Evolutionary conservation across 306 rosid genomes (phyloP).

Genomic region (Cucumis hystrix): DNA sequence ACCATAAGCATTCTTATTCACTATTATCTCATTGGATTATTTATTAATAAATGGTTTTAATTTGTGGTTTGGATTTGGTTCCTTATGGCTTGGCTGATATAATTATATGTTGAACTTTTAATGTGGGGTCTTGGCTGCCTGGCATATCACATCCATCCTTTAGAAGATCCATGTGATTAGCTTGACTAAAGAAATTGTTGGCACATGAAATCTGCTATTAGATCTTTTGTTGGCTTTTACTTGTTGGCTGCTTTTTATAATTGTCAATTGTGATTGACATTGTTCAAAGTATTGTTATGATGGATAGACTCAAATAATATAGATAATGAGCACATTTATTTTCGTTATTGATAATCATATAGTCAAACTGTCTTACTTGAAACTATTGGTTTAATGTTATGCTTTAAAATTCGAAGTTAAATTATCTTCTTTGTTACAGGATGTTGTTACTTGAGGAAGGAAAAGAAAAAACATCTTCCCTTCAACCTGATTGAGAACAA

Average conservation of each 20-base stretch:
- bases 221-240: not conserved
- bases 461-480: not conserved
- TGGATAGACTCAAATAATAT: not conserved
- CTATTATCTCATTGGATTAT: not conserved
- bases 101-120: not conserved
- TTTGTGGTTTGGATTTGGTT: not conserved
- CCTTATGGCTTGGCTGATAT: not conserved
- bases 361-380: not conserved
- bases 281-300: not conserved
- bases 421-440: not conserved
- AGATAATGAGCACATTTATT: not conserved
- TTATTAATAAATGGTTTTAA: not conserved
- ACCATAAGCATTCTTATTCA: not conserved
- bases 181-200: not conserved
- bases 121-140: conserved; percentile 4
- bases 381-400: not conserved
- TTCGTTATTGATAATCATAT: not conserved
- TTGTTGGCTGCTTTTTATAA: conserved; percentile 1
- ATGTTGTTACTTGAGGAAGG: not conserved
- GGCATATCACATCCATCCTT: not conserved
- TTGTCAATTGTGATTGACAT: not conserved
- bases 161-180: conserved; percentile 3
- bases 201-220: not conserved
- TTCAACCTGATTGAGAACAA: not conserved
- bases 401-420: not conserved